Conservation (phyloP, 208 protist species). For the Leishmania aethiopica region DNA sequence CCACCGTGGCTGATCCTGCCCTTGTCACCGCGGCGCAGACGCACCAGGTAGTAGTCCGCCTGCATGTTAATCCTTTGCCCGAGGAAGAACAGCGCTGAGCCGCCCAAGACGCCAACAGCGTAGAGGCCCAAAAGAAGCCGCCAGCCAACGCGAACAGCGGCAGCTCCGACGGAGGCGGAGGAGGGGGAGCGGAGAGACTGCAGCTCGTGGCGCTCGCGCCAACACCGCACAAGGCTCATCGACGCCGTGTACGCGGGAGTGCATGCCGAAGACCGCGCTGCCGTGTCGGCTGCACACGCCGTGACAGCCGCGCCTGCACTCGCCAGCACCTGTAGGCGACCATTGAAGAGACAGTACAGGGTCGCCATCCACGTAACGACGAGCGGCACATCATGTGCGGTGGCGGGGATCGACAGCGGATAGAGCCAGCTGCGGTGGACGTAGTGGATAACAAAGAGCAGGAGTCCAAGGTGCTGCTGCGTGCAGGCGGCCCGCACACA, state of each 20-base stretch:
- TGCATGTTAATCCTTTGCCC: constrained; percentile 58
- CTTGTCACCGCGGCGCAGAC: constrained; percentile 23
- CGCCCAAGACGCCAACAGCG: constrained; percentile 20
- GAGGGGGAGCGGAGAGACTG: neutral
- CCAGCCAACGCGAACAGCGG: neutral
- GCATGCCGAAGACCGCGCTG: neutral
- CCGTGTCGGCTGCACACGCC: neutral
- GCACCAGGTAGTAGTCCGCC: constrained; percentile 60
- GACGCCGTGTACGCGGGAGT: constrained; percentile 5
- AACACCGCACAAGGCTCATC: constrained; percentile 19
- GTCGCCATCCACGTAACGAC: constrained; percentile 60
- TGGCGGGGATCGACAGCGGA: constrained; percentile 43
- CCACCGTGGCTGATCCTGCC: neutral
- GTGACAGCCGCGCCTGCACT: constrained; percentile 27
- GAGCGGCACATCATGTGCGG: constrained; percentile 47
- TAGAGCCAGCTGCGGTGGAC: constrained; percentile 70
- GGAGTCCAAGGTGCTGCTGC: constrained; percentile 39
- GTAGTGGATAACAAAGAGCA: constrained; percentile 82
- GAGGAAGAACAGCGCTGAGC: constrained; percentile 45
- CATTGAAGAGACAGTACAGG: constrained; percentile 82
- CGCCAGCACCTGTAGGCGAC: constrained; percentile 73
- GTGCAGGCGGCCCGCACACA: constrained; percentile 19
- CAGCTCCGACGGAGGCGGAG: neutral
- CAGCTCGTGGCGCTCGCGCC: neutral
- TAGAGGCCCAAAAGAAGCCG: constrained; percentile 8